Percentiles rank a stretch among this genome's conserved stretches.
These are phyloP conservation scores for Phanerochaete sordida DNA, from an alignment of 768 basidiomycete genomes.

Conservation along the genomic window DNA sequence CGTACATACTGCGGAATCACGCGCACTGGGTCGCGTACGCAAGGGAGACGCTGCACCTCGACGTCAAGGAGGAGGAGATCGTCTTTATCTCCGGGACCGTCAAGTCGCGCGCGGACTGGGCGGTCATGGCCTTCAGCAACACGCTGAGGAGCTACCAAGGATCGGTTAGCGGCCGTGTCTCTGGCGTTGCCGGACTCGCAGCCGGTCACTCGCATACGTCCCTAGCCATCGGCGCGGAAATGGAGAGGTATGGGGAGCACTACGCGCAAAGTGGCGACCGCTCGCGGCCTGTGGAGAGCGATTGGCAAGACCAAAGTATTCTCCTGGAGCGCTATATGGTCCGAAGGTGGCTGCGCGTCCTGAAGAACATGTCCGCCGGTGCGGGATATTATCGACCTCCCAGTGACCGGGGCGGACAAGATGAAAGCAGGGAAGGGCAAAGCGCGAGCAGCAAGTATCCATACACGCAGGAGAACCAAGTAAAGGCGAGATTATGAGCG, in stretches of 20 bases:
- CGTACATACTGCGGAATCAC: neutral
- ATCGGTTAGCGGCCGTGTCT: too few relatives aligned
- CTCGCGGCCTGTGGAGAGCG: too few relatives aligned
- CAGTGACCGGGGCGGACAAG: too few relatives aligned
- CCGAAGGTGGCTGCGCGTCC: constrained; percentile 1
- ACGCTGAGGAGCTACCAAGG: neutral
- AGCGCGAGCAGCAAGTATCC: too few relatives aligned
- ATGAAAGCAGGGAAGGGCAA: too few relatives aligned
- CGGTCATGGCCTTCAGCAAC: neutral
- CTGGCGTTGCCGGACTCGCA: too few relatives aligned
- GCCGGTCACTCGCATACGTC: neutral
- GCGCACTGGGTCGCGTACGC: neutral
- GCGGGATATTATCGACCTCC: too few relatives aligned
- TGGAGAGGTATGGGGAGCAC: too few relatives aligned
- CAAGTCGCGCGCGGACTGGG: neutral
- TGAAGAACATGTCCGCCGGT: too few relatives aligned
- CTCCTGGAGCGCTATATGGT: constrained; percentile 16
- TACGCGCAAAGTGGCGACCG: neutral
- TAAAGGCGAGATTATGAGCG: too few relatives aligned
- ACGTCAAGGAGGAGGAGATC: neutral
- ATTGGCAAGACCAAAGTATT: constrained; percentile 10
- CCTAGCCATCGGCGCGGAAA: too few relatives aligned
- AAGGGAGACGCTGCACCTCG: neutral
- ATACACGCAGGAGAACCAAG: too few relatives aligned
- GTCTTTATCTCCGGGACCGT: neutral